Evolutionary conservation across 2,329 filamentous ascomycete genomes (phyloP), one percentile per base, ranked within the genome.

Genomic region (Parastagonospora avenae): DNA sequence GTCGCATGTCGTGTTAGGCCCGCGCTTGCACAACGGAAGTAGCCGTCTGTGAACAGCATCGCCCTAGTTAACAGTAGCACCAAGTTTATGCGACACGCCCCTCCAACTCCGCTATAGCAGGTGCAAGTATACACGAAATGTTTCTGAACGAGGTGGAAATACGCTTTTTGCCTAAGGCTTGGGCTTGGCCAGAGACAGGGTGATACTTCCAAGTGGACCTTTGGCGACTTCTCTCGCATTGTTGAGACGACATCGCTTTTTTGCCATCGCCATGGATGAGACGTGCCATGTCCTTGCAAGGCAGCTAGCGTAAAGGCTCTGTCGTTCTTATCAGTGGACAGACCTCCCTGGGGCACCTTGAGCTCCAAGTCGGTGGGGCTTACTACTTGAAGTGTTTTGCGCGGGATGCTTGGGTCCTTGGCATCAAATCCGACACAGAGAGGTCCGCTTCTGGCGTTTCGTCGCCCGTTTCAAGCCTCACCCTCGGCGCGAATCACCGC

Each of bases 371-470:
- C 42, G 60, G 66, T 68, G 66, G 66, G 64, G 48, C 58, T 44
- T 36, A 27, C 28, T 45, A 40, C 45, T 59, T 59, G 49, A 49
- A 42, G 55, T 32, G 64, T 70, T 66, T 67, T 58, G 62, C 59
- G 60, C 59, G 62, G 63, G 59, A 59, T 63, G 54, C 68, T 70
- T 68, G 67, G 68, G 66, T 56, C 49, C 19, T 24, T 24, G 19
- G 19, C 19, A 24, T 24, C 19, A 46, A 45, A 54, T 50, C 54
- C 63, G 62, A 69, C 55, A 63, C 66, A 62, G 49, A 37, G 52
- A 54, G 62, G 52, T 64, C 64, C 67, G 61, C 66, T 60, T 64
- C 62, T 50, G 53, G 49, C 52, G 68, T 71, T 71, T 70, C 66
- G 64, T 64, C 63, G 54, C 48, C 56, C 49, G 68, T 71, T 71